A percentile compares a stretch with the other conserved stretches of the same genome.
Conservation (phyloP, 2,329 filamentous ascomycete genomes). For the Byssoonygena ceratinophila region DNA sequence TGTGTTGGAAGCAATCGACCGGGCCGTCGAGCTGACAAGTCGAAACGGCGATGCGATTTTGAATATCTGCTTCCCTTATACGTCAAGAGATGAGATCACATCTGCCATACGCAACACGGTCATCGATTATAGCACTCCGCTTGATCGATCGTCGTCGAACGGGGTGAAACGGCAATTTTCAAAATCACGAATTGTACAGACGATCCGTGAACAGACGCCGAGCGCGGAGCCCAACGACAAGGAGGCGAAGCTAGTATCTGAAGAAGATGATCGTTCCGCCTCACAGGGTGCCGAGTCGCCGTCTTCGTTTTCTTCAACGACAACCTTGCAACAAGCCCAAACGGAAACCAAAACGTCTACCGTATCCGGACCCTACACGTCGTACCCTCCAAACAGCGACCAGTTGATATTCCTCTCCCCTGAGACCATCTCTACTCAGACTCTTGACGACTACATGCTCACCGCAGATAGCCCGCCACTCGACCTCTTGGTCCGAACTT, state of each 20-base stretch:
- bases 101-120: slow-evolving; percentile 80
- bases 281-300: slow-evolving; percentile 20
- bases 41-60: slow-evolving; percentile 69
- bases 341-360: slow-evolving; percentile 22
- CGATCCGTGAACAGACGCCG: slow-evolving; percentile 59
- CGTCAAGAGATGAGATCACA: slow-evolving; percentile 89
- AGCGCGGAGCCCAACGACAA: slow-evolving; percentile 37
- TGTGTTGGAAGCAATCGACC: slow-evolving; percentile 78
- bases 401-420: slow-evolving; percentile 53
- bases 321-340: slow-evolving; percentile 42
- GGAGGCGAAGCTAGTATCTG: slow-evolving; percentile 7
- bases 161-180: slow-evolving; percentile 60
- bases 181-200: slow-evolving; percentile 74
- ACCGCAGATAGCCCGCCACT: slow-evolving; percentile 76
- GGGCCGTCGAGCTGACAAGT: slow-evolving; percentile 74
- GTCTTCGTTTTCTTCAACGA: slow-evolving; percentile 33
- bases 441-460: slow-evolving; percentile 75
- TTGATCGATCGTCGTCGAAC: slow-evolving; percentile 35
- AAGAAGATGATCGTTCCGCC: slow-evolving; percentile 19
- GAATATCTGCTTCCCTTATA: slow-evolving; percentile 97
- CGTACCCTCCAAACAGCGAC: slow-evolving; percentile 20
- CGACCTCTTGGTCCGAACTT: slow-evolving; percentile 84
- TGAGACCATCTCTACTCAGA: slow-evolving; percentile 75
- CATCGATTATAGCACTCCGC: slow-evolving; percentile 67
- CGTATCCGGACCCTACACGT: slow-evolving; percentile 15